Conservation (phyloP, 2,329 filamentous ascomycete species). For the Aspergillus brasiliensis region DNA sequence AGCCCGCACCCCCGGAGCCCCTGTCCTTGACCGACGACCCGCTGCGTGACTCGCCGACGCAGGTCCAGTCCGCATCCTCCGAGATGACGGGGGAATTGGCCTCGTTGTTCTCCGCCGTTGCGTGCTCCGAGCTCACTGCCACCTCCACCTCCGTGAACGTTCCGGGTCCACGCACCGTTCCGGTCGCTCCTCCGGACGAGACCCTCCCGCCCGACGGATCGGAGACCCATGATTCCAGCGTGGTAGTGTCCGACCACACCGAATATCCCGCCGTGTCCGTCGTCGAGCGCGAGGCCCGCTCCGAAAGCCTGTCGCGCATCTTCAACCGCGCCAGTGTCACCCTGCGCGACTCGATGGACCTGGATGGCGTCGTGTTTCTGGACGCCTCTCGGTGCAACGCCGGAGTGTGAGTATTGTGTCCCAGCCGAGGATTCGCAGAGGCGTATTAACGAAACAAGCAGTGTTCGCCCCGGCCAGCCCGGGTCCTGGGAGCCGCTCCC, state of each 20-base stretch:
- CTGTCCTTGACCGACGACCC: background rate
- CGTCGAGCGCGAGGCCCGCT: conserved; percentile 9
- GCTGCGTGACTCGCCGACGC: background rate
- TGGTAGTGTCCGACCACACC: background rate
- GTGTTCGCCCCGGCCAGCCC: conserved; percentile 17
- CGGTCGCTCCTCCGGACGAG: background rate
- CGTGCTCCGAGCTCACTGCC: conserved; percentile 14
- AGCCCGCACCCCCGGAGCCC: background rate
- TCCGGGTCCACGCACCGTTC: background rate
- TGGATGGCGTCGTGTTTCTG: conserved; percentile 43
- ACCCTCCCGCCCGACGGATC: conserved; percentile 1
- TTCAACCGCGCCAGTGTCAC: conserved; percentile 49
- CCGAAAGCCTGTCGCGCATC: conserved; percentile 29
- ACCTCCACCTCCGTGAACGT: conserved; percentile 3
- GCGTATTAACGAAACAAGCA: conserved; percentile 6
- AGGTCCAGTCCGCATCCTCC: conserved; percentile 4
- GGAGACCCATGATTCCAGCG: background rate
- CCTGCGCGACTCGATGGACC: conserved; percentile 46
- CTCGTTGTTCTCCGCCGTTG: conserved; percentile 15
- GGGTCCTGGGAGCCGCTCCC: conserved; percentile 28
- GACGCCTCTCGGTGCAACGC: conserved; percentile 25
- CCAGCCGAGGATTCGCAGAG: background rate
- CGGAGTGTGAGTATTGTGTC: conserved; percentile 23
- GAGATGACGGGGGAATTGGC: conserved; percentile 12
- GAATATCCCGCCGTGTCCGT: background rate